A percentile compares a stretch with the other conserved stretches of the same genome.
Conservation (phyloP, 1,284 basidiomycete genomes). For the Ceratobasidium sp. region DNA sequence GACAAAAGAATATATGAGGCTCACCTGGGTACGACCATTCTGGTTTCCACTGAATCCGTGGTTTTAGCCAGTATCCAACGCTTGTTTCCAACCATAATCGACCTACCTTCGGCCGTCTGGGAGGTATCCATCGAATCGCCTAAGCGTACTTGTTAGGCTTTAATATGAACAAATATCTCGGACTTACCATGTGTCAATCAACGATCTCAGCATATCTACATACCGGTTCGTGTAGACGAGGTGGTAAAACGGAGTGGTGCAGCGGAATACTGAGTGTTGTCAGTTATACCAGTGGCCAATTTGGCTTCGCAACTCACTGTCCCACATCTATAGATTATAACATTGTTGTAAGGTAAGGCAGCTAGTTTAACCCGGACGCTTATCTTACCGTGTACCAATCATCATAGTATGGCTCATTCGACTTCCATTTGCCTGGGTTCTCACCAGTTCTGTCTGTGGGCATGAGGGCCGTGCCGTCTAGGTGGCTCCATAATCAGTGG, state of each 20-base stretch:
- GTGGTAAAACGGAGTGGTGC: conserved; percentile 28
- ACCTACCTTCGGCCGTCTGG: conserved; percentile 21
- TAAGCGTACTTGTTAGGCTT: background rate
- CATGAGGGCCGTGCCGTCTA: conserved; percentile 25
- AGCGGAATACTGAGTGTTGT: conserved; percentile 6
- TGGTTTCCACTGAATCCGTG: conserved; percentile 10
- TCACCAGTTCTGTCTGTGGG: conserved; percentile 26
- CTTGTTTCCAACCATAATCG: background rate
- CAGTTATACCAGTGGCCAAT: background rate
- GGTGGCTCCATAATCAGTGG: background rate
- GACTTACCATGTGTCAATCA: conserved; percentile 25
- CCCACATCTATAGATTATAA: conserved; percentile 20
- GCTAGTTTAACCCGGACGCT: background rate
- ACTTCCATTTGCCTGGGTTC: conserved; percentile 26
- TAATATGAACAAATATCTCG: background rate
- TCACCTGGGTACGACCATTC: conserved; percentile 27
- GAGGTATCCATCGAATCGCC: conserved; percentile 25
- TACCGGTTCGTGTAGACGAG: conserved; percentile 25
- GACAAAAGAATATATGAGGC: background rate
- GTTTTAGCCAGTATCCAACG: background rate
- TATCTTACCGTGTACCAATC: conserved; percentile 30
- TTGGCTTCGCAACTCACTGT: conserved; percentile 4
- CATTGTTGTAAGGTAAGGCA: background rate
- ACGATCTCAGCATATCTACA: conserved; percentile 24
- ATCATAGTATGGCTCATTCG: conserved; percentile 26